Percentiles rank a stretch among this genome's conserved stretches.
These are phyloP conservation scores for Wickerhamiella slavikovae DNA, from an alignment of 805 yeast genomes.

Conservation along the genomic window DNA sequence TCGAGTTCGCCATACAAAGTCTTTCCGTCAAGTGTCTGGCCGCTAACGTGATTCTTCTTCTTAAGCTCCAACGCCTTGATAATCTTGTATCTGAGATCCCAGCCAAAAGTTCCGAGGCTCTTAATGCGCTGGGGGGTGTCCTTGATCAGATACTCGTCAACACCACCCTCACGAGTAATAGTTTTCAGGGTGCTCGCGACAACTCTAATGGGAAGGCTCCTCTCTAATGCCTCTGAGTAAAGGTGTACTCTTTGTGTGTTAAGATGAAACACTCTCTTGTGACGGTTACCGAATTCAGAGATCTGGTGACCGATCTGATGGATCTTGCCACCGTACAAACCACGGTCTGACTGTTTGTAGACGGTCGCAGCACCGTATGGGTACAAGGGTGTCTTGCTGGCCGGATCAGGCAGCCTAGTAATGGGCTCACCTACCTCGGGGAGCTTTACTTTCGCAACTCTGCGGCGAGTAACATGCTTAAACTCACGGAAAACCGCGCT, in stretches of 20 bases:
- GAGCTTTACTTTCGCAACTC: conserved; percentile 9
- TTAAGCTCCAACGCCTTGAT: conserved; percentile 25
- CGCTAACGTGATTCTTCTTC: conserved; percentile 22
- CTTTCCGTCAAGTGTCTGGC: conserved; percentile 17
- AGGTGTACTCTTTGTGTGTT: conserved; percentile 55
- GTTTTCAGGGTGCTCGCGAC: conserved; percentile 71
- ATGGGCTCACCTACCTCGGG: conserved; percentile 31
- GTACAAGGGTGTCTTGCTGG: conserved; percentile 34
- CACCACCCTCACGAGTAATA: conserved; percentile 83
- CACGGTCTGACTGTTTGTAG: conserved; percentile 71
- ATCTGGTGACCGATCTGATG: conserved; percentile 57
- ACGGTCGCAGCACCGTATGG: conserved; percentile 60
- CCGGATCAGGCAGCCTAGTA: conserved; percentile 21
- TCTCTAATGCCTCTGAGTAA: conserved; percentile 66
- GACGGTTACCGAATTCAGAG: conserved; percentile 57
- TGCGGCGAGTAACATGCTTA: conserved; percentile 14
- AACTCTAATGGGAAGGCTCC: conserved; percentile 35
- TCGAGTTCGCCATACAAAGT: conserved; percentile 31
- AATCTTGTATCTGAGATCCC: conserved; percentile 69
- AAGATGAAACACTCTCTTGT: conserved; percentile 58
- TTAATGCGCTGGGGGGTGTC: conserved; percentile 78
- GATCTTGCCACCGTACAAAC: conserved; percentile 78
- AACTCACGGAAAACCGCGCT: conserved; percentile 7
- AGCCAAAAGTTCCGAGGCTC: conserved; percentile 81
- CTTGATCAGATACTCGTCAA: conserved; percentile 71